Base-by-base conservation (phyloP, 2,329 filamentous ascomycete genomes). In the Purpureocillium takamizusanense region DNA sequence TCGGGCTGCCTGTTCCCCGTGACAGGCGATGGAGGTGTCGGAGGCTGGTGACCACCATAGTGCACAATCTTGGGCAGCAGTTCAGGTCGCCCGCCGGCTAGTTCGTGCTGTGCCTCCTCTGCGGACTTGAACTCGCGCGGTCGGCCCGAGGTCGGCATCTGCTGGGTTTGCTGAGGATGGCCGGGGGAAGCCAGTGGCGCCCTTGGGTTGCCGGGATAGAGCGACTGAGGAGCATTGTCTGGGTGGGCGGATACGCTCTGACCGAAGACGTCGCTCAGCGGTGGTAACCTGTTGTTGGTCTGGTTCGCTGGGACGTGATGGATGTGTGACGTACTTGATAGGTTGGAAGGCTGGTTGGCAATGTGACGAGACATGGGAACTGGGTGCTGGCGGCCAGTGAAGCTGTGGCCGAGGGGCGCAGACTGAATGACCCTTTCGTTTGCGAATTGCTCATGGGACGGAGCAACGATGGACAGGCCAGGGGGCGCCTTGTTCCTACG, bases 401-500 rank as follows among this genome's bases (percentile, higher is more conserved):
- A 98, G 29, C 87, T 94, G 57, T 95, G 90, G 51, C 94, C 82
- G 17, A 98, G 74, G 13, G 92, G 92, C 7, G 92, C 92, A 4
- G 92, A 98, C 63, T 98, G 92, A 44, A 98, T 94, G 28, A 97
- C 88, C 50, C 92, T 77, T 69, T 98, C 92, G 54, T 88, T 81
- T 51, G 89, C 86, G 55, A 97, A 97, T 45, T 89, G 83, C 50
- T 92, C 81, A 47, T 94, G 88, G 6, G 88, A 87, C 2, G 92
- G 92, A 18, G 92, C 85, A n/a, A 94, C 85, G 49, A 98, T 98
- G 41, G 88, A 94, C 35, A 98, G 70, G 33, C 89, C 89, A 1
- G 88, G 86, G 30, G 92, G 92, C 7, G 84, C 83, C 56, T 86
- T 88, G 60, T 87, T 79, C 56, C 82, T 76, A 47, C 77, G 74